phyloP scores from a whole-genome alignment of 2,329 filamentous ascomycete genomes.

The Aspergillus aculeatus region DNA sequence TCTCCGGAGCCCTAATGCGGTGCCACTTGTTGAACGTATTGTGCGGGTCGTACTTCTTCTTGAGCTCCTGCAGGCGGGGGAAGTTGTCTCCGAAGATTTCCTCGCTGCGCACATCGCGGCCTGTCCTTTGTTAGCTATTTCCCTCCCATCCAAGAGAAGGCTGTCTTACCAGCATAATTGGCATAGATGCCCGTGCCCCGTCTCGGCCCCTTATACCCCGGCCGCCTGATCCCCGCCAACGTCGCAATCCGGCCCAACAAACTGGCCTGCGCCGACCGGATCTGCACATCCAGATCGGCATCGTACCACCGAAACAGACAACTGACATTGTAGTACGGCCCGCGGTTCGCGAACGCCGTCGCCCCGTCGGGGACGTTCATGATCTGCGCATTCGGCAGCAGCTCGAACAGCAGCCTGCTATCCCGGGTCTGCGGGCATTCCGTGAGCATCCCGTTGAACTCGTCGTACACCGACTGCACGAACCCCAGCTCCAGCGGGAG shows the following conservation, averaged over 20 bases:
- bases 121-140: neutral
- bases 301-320: constrained; percentile 10
- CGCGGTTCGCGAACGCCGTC: constrained; percentile 16
- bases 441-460: constrained; percentile 2
- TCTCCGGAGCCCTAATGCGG: neutral
- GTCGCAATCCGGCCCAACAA: constrained; percentile 30
- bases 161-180: neutral
- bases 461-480: neutral
- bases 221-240: constrained; percentile 31
- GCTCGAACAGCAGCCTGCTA: constrained; percentile 12
- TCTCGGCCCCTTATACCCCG: constrained; percentile 10
- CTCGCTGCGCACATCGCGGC: neutral
- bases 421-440: neutral
- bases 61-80: constrained; percentile 9
- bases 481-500: constrained; percentile 7
- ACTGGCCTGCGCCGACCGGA: constrained; percentile 52
- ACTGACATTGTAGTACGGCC: constrained; percentile 13
- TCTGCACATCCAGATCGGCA: constrained; percentile 9
- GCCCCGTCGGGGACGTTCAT: constrained; percentile 8
- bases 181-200: neutral
- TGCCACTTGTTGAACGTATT: constrained; percentile 12
- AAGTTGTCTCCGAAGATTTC: neutral
- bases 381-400: constrained; percentile 12
- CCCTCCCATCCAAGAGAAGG: neutral
- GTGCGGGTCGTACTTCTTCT: constrained; percentile 8